Evolutionary conservation across 495 filamentous ascomycete species (phyloP).

Genomic region (Penicillium argentinense): DNA sequence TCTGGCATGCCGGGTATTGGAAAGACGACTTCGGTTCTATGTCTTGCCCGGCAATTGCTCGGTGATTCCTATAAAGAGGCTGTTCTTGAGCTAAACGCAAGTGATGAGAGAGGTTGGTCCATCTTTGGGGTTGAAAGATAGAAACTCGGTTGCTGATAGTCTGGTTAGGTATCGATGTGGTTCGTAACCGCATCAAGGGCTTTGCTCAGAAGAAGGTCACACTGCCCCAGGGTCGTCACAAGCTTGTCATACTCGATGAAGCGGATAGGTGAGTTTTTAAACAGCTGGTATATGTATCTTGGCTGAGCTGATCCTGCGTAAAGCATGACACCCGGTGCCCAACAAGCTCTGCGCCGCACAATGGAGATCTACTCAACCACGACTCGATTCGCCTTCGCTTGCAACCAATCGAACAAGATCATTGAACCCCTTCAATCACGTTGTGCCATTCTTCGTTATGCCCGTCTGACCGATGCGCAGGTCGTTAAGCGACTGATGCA

Average conservation of each 20-base stretch:
- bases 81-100: constrained; percentile 92
- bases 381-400: constrained; percentile 96
- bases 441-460: constrained; percentile 94
- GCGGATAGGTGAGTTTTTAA: constrained; percentile 67
- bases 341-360: constrained; percentile 91
- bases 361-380: constrained; percentile 99
- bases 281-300: not conserved
- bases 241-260: constrained; percentile 96
- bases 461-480: constrained; percentile 87
- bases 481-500: constrained; percentile 87
- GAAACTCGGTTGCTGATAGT: constrained; percentile 9
- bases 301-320: not conserved
- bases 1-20: constrained; percentile 99
- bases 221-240: constrained; percentile 84
- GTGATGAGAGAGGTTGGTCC: constrained; percentile 78
- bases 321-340: constrained; percentile 92
- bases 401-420: constrained; percentile 99
- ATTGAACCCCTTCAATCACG: constrained; percentile 97
- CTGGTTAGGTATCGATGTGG: constrained; percentile 82
- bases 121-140: not conserved
- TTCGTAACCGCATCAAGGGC: constrained; percentile 97
- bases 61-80: constrained; percentile 97
- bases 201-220: constrained; percentile 99
- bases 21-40: constrained; percentile 96
- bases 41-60: constrained; percentile 87